Evolutionary conservation across 805 yeast species (phyloP).

Genomic region (Myxozyma vanderwaltii): DNA sequence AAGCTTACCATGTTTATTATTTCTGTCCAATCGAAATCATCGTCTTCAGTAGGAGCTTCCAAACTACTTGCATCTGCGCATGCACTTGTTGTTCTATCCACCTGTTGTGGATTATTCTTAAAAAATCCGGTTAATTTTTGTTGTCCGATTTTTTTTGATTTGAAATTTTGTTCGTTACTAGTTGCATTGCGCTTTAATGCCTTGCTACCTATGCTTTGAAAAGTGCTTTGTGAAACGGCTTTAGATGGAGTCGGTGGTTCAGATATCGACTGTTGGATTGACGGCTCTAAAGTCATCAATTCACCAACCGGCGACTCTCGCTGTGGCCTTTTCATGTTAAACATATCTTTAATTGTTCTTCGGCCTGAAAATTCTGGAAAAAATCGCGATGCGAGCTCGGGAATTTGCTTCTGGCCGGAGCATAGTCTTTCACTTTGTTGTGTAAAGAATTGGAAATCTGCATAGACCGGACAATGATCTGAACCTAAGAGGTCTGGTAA

Average conservation of each 20-base stretch:
- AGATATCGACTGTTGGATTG: not conserved
- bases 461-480: slow-evolving; percentile 89
- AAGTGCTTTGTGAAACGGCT: too few species aligned
- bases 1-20: not conserved
- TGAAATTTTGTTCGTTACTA: not conserved
- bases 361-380: slow-evolving; percentile 29
- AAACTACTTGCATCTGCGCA: not conserved
- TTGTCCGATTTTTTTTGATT: slow-evolving; percentile 1
- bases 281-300: too few species aligned
- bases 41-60: not conserved
- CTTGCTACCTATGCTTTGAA: not conserved
- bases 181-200: not conserved
- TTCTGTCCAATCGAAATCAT: slow-evolving; percentile 1
- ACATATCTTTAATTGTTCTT: slow-evolving; percentile 29
- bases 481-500: slow-evolving; percentile 77
- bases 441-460: slow-evolving; percentile 55
- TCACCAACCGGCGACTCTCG: not conserved
- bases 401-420: not conserved
- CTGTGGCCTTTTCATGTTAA: not conserved
- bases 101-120: not conserved
- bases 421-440: not conserved
- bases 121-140: slow-evolving; percentile 10
- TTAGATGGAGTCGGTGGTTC: not conserved
- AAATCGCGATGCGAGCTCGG: not conserved
- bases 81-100: not conserved